Percentiles rank a stretch among this genome's conserved stretches.
These are phyloP conservation scores for Dipteronia dyeriana DNA, from an alignment of 345 rosid genomes.

Conservation along the genomic window DNA sequence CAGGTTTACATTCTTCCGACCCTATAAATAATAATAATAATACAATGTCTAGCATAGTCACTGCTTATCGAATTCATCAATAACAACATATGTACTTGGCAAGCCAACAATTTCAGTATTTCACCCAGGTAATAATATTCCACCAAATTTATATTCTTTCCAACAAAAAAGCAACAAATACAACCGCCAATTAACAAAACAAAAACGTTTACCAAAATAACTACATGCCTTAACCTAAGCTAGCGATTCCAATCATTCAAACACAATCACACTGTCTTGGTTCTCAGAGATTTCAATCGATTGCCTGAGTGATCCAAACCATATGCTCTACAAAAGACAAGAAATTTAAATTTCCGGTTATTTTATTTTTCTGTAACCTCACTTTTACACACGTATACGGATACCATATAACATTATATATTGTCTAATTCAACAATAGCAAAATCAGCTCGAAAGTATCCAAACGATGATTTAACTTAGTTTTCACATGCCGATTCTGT, in stretches of 20 bases:
- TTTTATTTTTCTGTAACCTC: background rate
- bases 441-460: background rate
- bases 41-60: background rate
- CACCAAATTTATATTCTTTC: background rate
- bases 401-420: background rate
- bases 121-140: background rate
- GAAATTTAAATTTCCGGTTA: background rate
- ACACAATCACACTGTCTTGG: background rate
- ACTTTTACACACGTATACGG: background rate
- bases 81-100: background rate
- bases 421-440: background rate
- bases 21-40: background rate
- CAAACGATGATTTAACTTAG: background rate
- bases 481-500: background rate
- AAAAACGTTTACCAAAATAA: background rate
- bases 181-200: too few species aligned
- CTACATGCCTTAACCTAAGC: background rate
- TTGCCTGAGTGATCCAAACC: background rate
- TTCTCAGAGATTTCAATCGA: background rate
- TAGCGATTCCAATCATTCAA: background rate
- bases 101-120: background rate
- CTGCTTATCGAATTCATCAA: background rate
- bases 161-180: background rate
- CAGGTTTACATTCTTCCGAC: background rate
- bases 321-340: background rate